phyloP scores from a whole-genome alignment of 768 basidiomycete species.

The Russula brevipes region DNA sequence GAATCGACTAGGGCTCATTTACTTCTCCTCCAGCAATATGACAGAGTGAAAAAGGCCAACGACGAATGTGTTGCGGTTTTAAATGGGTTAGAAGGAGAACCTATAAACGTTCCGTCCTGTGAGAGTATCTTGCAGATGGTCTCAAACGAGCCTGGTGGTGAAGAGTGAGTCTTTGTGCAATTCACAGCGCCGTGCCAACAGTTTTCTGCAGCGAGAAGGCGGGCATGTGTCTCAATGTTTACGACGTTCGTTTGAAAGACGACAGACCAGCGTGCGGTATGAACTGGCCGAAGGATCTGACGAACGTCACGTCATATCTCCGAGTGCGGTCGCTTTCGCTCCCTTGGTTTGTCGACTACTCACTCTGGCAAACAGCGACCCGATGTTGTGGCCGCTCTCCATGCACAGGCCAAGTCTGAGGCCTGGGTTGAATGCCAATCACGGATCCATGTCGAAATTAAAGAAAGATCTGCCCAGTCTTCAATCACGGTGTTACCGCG shows the following conservation, averaged over 20 bases:
- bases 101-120: conserved; percentile 54
- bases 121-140: conserved; percentile 49
- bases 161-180: conserved; percentile 3
- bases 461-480: conserved; percentile 52
- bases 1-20: background rate
- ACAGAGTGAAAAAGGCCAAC: conserved; percentile 48
- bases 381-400: conserved; percentile 79
- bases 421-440: conserved; percentile 85
- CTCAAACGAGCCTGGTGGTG: conserved; percentile 24
- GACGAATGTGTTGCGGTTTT: conserved; percentile 53
- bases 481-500: conserved; percentile 72
- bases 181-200: background rate
- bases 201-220: conserved; percentile 55
- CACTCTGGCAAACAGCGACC: conserved; percentile 45
- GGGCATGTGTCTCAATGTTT: conserved; percentile 84
- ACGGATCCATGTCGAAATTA: conserved; percentile 59
- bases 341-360: background rate
- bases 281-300: conserved; percentile 94
- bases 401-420: conserved; percentile 69
- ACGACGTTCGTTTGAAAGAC: conserved; percentile 91
- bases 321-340: conserved; percentile 48
- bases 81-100: conserved; percentile 47
- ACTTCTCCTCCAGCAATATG: conserved; percentile 47
- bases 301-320: conserved; percentile 69
- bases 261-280: conserved; percentile 84